Evolutionary conservation across 148 eudicot genomes (phyloP).

Genomic region (Vaccinium vitisidaea): DNA sequence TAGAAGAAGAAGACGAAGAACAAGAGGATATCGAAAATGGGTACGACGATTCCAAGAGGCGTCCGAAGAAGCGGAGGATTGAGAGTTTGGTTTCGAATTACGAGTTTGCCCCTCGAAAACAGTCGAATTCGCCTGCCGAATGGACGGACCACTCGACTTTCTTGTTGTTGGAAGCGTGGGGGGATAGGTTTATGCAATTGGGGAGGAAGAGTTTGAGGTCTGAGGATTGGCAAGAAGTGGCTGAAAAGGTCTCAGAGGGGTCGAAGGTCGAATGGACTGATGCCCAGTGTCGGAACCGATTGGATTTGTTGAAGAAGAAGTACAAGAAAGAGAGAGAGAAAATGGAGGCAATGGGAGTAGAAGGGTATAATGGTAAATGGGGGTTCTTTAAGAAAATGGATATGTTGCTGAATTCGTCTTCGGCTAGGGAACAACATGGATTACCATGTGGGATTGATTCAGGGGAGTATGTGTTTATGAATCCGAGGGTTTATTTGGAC

Average conservation of each 20-base stretch:
- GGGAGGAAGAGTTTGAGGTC: slow-evolving; percentile 79
- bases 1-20: neutral
- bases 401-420: slow-evolving; percentile 57
- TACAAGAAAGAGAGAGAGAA: slow-evolving; percentile 75
- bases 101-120: slow-evolving; percentile 40
- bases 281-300: slow-evolving; percentile 63
- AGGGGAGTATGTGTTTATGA: slow-evolving; percentile 93
- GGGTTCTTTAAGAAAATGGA: slow-evolving; percentile 73
- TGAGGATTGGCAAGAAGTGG: slow-evolving; percentile 87
- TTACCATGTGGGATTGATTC: slow-evolving; percentile 90
- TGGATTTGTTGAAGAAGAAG: slow-evolving; percentile 72
- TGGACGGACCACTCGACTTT: slow-evolving; percentile 76
- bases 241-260: slow-evolving; percentile 71
- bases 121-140: slow-evolving; percentile 12
- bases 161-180: slow-evolving; percentile 72
- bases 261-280: slow-evolving; percentile 40
- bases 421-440: slow-evolving; percentile 49
- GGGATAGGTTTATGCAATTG: slow-evolving; percentile 65
- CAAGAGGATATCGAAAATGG: slow-evolving; percentile 17
- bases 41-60: slow-evolving; percentile 31
- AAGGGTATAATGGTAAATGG: slow-evolving; percentile 56
- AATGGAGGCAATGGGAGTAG: slow-evolving; percentile 40
- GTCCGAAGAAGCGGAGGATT: slow-evolving; percentile 63
- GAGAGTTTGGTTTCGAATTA: slow-evolving; percentile 40
- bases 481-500: slow-evolving; percentile 76